These are phyloP conservation scores for Aureobasidium melanogenum DNA, from an alignment of 2,329 filamentous ascomycete species.

Conservation along the genomic window DNA sequence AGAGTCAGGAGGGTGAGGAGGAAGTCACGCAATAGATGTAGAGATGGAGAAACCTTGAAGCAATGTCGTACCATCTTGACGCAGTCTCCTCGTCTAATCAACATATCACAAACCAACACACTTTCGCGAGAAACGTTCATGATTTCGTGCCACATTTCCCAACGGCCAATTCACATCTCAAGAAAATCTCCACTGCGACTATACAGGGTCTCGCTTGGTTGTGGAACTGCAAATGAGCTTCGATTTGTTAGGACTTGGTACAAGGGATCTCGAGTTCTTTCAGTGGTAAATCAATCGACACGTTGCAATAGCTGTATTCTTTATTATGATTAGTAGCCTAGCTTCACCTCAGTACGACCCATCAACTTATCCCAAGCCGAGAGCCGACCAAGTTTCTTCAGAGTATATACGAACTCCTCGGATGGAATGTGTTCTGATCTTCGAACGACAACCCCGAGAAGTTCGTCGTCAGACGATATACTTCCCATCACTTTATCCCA, in stretches of 20 bases:
- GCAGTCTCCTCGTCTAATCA: neutral
- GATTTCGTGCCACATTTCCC: too few species aligned
- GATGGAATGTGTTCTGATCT: neutral
- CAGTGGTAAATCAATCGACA: too few species aligned
- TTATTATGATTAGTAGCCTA: neutral
- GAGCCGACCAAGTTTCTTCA: neutral
- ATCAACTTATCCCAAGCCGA: neutral
- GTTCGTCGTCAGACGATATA: neutral
- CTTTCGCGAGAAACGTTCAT: too few species aligned
- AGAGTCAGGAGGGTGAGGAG: slow-evolving; percentile 12
- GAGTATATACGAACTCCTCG: neutral
- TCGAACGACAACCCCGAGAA: neutral
- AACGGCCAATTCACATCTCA: too few species aligned
- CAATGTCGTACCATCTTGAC: neutral
- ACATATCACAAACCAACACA: neutral
- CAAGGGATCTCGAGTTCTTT: neutral
- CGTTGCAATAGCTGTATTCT: too few species aligned
- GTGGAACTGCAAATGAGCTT: too few species aligned
- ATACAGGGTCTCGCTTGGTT: too few species aligned
- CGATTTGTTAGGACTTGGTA: too few species aligned
- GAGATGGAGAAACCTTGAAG: neutral
- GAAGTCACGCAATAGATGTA: neutral
- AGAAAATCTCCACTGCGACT: too few species aligned
- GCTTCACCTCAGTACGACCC: neutral
- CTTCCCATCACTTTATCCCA: neutral